Conservation (phyloP, 2,329 filamentous ascomycete genomes). For the Aspergillus niger region DNA sequence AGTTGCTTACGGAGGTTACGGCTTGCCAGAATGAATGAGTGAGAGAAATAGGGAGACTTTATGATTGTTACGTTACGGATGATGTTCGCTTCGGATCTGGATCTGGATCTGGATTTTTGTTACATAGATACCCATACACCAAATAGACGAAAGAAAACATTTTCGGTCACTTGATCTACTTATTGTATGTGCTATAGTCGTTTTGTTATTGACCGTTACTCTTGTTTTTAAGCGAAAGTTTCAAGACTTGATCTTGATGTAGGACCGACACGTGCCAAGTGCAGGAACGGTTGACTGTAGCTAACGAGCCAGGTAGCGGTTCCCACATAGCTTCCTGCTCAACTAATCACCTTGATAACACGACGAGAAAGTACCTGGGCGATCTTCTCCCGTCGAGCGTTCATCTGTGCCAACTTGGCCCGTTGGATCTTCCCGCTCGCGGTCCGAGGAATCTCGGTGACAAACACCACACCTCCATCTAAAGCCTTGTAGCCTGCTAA, state of each 20-base stretch:
- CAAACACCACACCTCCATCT: constrained; percentile 44
- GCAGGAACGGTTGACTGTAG: too few species aligned
- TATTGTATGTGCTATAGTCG: neutral
- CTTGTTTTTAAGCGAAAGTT: too few species aligned
- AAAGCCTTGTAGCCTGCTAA: constrained; percentile 47
- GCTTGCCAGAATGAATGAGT: neutral
- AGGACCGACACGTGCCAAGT: too few species aligned
- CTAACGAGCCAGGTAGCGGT: too few species aligned
- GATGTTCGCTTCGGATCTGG: constrained; percentile 2
- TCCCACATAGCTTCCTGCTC: neutral
- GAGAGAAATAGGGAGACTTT: neutral
- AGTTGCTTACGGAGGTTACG: constrained; percentile 31
- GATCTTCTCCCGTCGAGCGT: constrained; percentile 24
- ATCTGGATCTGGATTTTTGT: constrained; percentile 5
- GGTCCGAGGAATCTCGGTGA: constrained; percentile 45
- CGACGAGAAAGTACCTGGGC: constrained; percentile 2
- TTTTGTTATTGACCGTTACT: neutral
- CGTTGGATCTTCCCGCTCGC: constrained; percentile 47
- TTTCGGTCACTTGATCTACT: neutral
- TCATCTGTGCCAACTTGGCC: constrained; percentile 26
- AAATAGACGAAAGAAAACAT: neutral
- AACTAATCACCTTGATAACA: neutral
- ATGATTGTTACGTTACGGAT: constrained; percentile 25
- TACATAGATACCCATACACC: constrained; percentile 5
- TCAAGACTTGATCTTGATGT: too few species aligned